Base-by-base conservation (phyloP, 768 basidiomycete genomes). In the Psilocybe cubensis region DNA sequence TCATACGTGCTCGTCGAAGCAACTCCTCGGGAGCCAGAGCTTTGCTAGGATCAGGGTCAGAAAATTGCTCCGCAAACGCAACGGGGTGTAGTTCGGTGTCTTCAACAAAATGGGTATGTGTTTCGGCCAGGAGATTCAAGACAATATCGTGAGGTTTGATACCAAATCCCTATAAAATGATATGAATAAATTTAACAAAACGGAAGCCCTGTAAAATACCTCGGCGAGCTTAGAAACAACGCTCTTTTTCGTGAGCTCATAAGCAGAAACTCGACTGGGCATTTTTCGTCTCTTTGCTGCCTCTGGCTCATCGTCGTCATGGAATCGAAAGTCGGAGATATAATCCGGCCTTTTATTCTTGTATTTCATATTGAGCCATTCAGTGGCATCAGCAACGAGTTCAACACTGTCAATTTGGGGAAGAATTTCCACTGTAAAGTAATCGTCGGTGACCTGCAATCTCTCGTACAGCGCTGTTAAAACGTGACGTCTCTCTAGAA, bases 351-450 rank as follows among this genome's bases (percentile, higher is more conserved):
- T 87, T 70, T 83, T 83, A 59, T 86, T 83, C 65, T 91, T 89
- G 74, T 93, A 92, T 70, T 89, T 91, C 82, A 94, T 83, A 21
- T 83, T 76, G 46, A 99, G 70, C 94, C 94, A 99, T 67, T 96
- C 96, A 0, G 90, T 89, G 9, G 91, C 85, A 65, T 99, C 97
- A 3, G 91, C 87, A 20, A 96, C 90, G 59, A 92, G 82, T 72
- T 99, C 97, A 40, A 95, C 88, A 53, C 86, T 87, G 62, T 92
- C 88, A 35, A 91, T 79, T 60, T 83, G 82, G 33, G 84, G 80
- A 57, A 80, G 72, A 59, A 94, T 80, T 55, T 89, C 83, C 43
- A 81, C 79, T 62, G 88, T 83, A 69, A 91, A 95, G 66, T 94
- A 94, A 41, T 84, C 79, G 64, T 95, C 93, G 31, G 79, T 74